These are phyloP conservation scores for Vicia faba DNA, from an alignment of 306 rosid genomes.

Conservation along the genomic window DNA sequence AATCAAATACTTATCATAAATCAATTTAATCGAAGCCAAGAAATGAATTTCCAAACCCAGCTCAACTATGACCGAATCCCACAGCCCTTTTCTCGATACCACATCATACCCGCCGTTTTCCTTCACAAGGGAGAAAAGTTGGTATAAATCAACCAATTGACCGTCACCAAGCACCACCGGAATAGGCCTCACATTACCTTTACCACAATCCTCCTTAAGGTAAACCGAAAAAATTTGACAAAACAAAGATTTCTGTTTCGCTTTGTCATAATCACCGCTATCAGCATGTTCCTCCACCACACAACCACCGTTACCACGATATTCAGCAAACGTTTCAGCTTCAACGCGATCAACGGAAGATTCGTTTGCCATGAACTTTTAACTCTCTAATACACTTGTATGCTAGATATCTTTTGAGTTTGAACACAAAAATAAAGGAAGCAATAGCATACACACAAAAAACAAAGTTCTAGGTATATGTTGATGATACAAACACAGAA, in stretches of 20 bases:
- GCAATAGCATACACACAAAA: not conserved
- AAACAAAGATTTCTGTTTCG: slow-evolving; percentile 51
- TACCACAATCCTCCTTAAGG: slow-evolving; percentile 47
- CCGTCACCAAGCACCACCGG: slow-evolving; percentile 65
- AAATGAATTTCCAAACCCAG: slow-evolving; percentile 49
- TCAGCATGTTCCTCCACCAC: slow-evolving; percentile 28
- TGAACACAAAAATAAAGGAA: not conserved
- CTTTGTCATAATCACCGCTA: slow-evolving; percentile 38
- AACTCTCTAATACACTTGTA: slow-evolving; percentile 24
- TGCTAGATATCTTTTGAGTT: not conserved
- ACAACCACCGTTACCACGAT: slow-evolving; percentile 40
- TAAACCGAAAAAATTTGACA: slow-evolving; percentile 51
- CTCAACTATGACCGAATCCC: slow-evolving; percentile 62
- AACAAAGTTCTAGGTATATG: slow-evolving; percentile 25
- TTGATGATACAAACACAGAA: slow-evolving; percentile 28
- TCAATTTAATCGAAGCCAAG: slow-evolving; percentile 57
- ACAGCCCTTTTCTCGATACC: slow-evolving; percentile 59
- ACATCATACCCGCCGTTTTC: slow-evolving; percentile 63
- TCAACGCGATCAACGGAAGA: slow-evolving; percentile 49
- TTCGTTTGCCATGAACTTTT: slow-evolving; percentile 68
- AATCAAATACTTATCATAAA: slow-evolving; percentile 61
- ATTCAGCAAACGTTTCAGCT: slow-evolving; percentile 42
- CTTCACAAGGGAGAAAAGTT: slow-evolving; percentile 59
- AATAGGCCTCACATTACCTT: slow-evolving; percentile 55
- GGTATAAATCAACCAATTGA: slow-evolving; percentile 61